Evolutionary conservation across 2,329 filamentous ascomycete species (phyloP), one percentile per base, ranked within the genome.

Genomic region (Sarocladiaceae sp.): DNA sequence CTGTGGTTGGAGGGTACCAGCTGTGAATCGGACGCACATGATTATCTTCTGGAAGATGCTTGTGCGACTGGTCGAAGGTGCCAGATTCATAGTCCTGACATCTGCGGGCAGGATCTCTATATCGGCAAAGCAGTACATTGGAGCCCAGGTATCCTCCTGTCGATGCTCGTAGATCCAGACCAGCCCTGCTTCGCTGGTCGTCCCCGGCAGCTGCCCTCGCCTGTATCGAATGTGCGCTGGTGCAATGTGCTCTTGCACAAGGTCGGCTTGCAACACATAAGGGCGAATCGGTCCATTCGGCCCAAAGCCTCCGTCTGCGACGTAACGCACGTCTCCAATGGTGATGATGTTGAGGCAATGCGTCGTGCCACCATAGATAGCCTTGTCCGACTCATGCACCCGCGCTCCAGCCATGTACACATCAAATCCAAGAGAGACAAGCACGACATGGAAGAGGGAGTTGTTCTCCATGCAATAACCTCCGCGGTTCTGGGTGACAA

Each of bases 381-480:
- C 2, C 22, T 50, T 2, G 15, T 37, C 1, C 2, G 50, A 52
- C 6, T 49, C 39, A 22, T 55, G 59, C 2, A 71, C 58, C 4
- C 61, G 56, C 5, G 61, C 55, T 12, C 60, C 60, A 1, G 60
- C 59, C 51, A 64, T 55, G 54, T 55, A 60, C 22, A 58, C 59
- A 2, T 59, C 50, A 53, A 71, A 76, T 0, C 71, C 70, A 10
- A 77, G 57, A 5, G 63, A 68, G 2, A 66, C 58, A 1, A 77
- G 63, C 8, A 74, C 60, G 29, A 71, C 65, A 53, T 72, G 65
- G 56, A 76, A 73, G 5, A 77, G 64, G 23, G 75, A 67, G 55
- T 66, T 70, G 20, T 63, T 61, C 55, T 76, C 73, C 62, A 77
- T 71, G 59, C 73, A 77, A 56, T 76, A 77, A 0, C 73, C 73